These are phyloP conservation scores for Monilinia fructicola DNA, from an alignment of 2,329 filamentous ascomycete genomes.

Conservation along the genomic window DNA sequence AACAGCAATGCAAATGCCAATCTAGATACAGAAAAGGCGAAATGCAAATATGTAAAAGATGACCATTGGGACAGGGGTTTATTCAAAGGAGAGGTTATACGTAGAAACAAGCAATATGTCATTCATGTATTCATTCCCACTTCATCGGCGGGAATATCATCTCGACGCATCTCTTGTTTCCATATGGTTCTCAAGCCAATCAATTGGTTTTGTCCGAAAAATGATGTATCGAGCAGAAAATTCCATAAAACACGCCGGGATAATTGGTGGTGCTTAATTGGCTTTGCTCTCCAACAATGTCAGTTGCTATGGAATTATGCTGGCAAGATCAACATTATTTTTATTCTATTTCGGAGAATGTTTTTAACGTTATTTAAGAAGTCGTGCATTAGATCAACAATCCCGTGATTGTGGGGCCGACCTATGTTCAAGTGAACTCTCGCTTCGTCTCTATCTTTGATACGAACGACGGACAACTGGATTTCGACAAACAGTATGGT, in stretches of 20 bases:
- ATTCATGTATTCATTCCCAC: neutral
- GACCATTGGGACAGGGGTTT: neutral
- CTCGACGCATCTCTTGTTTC: too few relatives aligned
- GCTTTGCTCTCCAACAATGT: too few relatives aligned
- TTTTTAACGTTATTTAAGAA: neutral
- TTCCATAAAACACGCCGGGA: too few relatives aligned
- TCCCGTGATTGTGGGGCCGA: neutral
- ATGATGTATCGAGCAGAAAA: too few relatives aligned
- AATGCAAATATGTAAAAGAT: neutral
- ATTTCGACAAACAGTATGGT: neutral
- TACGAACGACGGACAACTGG: neutral
- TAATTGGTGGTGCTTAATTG: too few relatives aligned
- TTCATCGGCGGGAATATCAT: neutral
- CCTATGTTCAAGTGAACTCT: neutral
- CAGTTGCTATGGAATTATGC: neutral
- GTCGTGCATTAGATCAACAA: neutral
- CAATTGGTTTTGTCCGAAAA: too few relatives aligned
- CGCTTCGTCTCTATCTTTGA: neutral
- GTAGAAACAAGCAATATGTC: neutral
- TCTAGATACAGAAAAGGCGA: neutral
- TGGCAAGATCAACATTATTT: neutral
- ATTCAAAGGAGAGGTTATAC: neutral
- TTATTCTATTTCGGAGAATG: neutral
- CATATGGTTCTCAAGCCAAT: too few relatives aligned
- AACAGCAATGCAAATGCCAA: neutral